A percentile compares a stretch with the other conserved stretches of the same genome.
phyloP scores from a whole-genome alignment of 2,329 filamentous ascomycete species.

The Hypoxylon sp. region DNA sequence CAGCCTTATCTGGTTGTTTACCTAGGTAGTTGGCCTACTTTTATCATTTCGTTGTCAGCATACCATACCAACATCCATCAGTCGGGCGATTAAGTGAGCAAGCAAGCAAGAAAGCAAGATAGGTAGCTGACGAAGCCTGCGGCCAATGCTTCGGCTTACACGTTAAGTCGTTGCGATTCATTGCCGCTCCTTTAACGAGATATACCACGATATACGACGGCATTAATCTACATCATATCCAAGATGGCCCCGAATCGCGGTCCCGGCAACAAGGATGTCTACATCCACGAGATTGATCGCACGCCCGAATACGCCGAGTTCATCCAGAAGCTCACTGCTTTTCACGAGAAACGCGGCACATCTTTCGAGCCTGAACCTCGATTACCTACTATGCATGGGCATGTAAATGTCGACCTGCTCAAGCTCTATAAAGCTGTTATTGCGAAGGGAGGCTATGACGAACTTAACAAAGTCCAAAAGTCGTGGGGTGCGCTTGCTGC shows the following conservation, averaged over 20 bases:
- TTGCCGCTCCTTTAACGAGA: neutral
- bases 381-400: conserved; percentile 76
- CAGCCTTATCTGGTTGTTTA: neutral
- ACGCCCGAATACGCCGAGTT: conserved; percentile 84
- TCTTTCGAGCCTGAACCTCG: conserved; percentile 81
- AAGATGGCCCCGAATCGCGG: conserved; percentile 53
- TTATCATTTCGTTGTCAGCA: neutral
- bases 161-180: conserved; percentile 9
- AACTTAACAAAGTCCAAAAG: conserved; percentile 85
- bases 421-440: conserved; percentile 85
- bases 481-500: conserved; percentile 86
- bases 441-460: conserved; percentile 86
- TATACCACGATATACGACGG: conserved; percentile 3
- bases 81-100: conserved; percentile 10
- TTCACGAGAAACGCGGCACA: conserved; percentile 85
- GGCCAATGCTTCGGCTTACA: conserved; percentile 25
- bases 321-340: conserved; percentile 78
- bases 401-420: conserved; percentile 81
- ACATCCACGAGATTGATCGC: conserved; percentile 65
- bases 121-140: conserved; percentile 9
- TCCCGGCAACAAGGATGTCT: conserved; percentile 50
- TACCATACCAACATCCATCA: conserved; percentile 2
- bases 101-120: conserved; percentile 1
- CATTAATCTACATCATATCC: conserved; percentile 19
- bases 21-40: too few relatives aligned